Evolutionary conservation across 495 filamentous ascomycete species (phyloP).

Genomic region (Aspergillus heteromorphus): DNA sequence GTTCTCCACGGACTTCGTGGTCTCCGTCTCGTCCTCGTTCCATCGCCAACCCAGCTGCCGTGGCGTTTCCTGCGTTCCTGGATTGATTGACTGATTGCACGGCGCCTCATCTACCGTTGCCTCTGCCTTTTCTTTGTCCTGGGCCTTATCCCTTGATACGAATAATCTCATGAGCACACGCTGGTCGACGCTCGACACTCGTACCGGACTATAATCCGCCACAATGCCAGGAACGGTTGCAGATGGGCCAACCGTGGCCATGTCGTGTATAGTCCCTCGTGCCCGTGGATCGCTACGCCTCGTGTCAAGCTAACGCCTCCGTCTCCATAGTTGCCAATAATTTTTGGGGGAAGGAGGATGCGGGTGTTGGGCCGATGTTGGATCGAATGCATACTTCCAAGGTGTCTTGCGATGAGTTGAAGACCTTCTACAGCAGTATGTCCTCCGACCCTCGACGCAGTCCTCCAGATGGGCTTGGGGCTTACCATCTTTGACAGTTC

Average conservation of each 20-base stretch:
- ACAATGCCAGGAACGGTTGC: conserved; percentile 58
- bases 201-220: conserved; percentile 19
- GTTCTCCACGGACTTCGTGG: conserved; percentile 3
- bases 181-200: conserved; percentile 36
- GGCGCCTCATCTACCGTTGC: conserved; percentile 2
- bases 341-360: conserved; percentile 99
- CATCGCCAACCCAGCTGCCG: not conserved
- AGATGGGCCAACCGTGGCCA: conserved; percentile 58
- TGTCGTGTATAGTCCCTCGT: conserved; percentile 51
- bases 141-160: conserved; percentile 12
- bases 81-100: no score
- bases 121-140: conserved; percentile 11
- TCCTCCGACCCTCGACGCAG: not conserved
- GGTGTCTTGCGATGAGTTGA: conserved; percentile 89
- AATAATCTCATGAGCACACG: conserved; percentile 34
- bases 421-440: conserved; percentile 80
- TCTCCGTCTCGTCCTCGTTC: conserved; percentile 3
- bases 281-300: not conserved
- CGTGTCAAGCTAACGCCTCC: conserved; percentile 12
- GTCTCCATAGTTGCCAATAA: conserved; percentile 83
- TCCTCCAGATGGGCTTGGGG: not conserved
- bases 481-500: conserved; percentile 50
- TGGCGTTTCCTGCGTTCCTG: not conserved
- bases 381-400: conserved; percentile 97
- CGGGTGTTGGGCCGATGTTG: conserved; percentile 85